Evolutionary conservation across 225 moss, liverwort and hornwort species (phyloP), one percentile per base, ranked within the genome.

Genomic region (Anthoceros angustus): DNA sequence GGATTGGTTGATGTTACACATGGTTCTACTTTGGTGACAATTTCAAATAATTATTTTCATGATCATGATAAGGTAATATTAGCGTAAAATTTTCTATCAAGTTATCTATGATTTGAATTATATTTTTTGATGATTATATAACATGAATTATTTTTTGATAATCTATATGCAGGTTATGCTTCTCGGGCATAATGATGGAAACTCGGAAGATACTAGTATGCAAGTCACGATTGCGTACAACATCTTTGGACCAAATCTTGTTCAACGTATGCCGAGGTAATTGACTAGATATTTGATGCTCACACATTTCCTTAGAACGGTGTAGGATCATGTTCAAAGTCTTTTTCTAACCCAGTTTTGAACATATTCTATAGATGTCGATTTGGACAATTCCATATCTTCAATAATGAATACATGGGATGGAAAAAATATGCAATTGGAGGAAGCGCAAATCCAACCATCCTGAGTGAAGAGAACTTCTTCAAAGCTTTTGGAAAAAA

Each of bases 11-110:
- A 93, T 62, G 84, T 79, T 10, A 86, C 78, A 25, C 12, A 50
- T 2, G 89, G 89, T 16, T 93, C 93, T 0, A 78, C 83, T 0
- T 74, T 42, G 3, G 60, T 89, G 0, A 80, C 82, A 20, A 77
- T 93, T n/a, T 86, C 93, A 0, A 93, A 93, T 78, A 87, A 87
- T 63, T 84, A 68, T 43, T 93, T 93, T 77, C 79, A 78, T 2
- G 42, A 84, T 41, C 89, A 93, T 70, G 62, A 93, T 62, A 84
- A 93, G 67, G 93, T 93, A 12, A 3, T 12, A 15, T 40, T 26
- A 25, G 32, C 26, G 20, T 40, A 15, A 5, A 25, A 5, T 32
- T 32, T 5, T 63, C 25, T 26, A n/a, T n/a, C n/a, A n/a, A n/a
- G 39, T 63, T 40, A 15, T 6, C 63, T 63, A 10, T 10, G 26